Percentiles rank a stretch among this genome's conserved stretches.
Conservation (phyloP, 129 eudicot species). For the Erigeron canadensis region DNA sequence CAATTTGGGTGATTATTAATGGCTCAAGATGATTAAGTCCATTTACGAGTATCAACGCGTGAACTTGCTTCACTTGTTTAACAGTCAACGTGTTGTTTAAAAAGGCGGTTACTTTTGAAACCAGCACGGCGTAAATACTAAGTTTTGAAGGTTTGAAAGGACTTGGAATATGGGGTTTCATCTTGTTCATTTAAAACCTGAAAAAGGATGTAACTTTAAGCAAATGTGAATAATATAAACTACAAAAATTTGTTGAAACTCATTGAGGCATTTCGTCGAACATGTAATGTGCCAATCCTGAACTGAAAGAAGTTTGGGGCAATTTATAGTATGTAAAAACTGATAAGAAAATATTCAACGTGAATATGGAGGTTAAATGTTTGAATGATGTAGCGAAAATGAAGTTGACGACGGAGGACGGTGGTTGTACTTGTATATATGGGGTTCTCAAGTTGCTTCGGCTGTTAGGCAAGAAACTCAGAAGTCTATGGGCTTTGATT, state of each 20-base stretch:
- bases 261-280: slow-evolving; percentile 22
- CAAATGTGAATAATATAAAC: neutral
- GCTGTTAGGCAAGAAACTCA: too few relatives aligned
- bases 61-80: slow-evolving; percentile 31
- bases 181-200: neutral
- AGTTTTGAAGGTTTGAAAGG: slow-evolving; percentile 26
- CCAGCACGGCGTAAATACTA: slow-evolving; percentile 8
- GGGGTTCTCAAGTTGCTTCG: too few relatives aligned
- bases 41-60: slow-evolving; percentile 26
- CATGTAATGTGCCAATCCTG: neutral
- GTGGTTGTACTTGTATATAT: too few relatives aligned
- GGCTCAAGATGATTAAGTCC: slow-evolving; percentile 36
- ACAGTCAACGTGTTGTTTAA: slow-evolving; percentile 15
- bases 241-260: neutral
- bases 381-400: too few relatives aligned
- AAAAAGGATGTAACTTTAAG: neutral
- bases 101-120: slow-evolving; percentile 26
- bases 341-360: too few relatives aligned
- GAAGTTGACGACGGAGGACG: too few relatives aligned
- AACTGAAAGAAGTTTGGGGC: neutral
- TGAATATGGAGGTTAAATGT: too few relatives aligned
- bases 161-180: slow-evolving; percentile 20
- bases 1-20: slow-evolving; percentile 23
- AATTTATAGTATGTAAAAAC: neutral
- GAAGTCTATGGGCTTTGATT: too few relatives aligned